Evolutionary conservation across 352 stramenopile genomes (phyloP).

Genomic region (Pythium aquatile): DNA sequence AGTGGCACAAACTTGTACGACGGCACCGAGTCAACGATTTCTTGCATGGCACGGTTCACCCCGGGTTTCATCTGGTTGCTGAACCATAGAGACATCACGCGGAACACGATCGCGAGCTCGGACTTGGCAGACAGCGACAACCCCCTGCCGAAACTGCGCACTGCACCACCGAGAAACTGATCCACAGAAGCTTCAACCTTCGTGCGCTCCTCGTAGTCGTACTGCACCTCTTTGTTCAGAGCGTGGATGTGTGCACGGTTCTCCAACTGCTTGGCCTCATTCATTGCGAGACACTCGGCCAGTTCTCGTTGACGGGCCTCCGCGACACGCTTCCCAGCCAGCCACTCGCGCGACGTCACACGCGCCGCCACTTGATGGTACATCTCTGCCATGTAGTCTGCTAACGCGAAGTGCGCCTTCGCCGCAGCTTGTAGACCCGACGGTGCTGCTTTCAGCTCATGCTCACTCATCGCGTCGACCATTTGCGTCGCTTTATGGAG

Average conservation of each 20-base stretch:
- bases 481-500: slow-evolving; percentile 82
- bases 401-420: slow-evolving; percentile 85
- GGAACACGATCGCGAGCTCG: slow-evolving; percentile 91
- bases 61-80: slow-evolving; percentile 73
- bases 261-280: slow-evolving; percentile 46
- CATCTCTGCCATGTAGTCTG: slow-evolving; percentile 90
- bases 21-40: slow-evolving; percentile 81
- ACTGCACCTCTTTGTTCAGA: slow-evolving; percentile 83
- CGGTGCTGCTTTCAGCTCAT: slow-evolving; percentile 28
- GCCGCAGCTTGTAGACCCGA: slow-evolving; percentile 49
- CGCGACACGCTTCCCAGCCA: slow-evolving; percentile 73
- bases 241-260: slow-evolving; percentile 72
- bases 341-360: slow-evolving; percentile 88
- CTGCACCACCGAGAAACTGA: slow-evolving; percentile 83
- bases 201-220: slow-evolving; percentile 86
- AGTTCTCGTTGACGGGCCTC: slow-evolving; percentile 68
- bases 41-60: slow-evolving; percentile 85
- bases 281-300: slow-evolving; percentile 59
- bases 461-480: slow-evolving; percentile 43
- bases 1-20: slow-evolving; percentile 97
- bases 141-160: slow-evolving; percentile 85
- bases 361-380: slow-evolving; percentile 86
- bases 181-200: slow-evolving; percentile 85
- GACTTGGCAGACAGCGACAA: slow-evolving; percentile 49
- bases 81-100: slow-evolving; percentile 95